phyloP scores from a whole-genome alignment of 139 green algal species.

The Tetradesmus obliquus region DNA sequence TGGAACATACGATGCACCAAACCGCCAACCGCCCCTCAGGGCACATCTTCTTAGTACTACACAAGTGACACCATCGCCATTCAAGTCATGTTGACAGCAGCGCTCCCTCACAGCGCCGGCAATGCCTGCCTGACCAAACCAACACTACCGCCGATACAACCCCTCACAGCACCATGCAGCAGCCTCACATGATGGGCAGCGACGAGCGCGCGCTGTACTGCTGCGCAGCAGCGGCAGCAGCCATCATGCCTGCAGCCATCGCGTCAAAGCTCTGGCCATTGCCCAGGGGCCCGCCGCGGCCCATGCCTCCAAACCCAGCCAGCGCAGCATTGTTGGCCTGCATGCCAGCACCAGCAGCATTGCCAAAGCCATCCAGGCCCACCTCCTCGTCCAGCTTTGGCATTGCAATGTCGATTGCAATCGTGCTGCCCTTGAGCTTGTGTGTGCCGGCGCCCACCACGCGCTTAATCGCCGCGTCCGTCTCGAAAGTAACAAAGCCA shows the following conservation, averaged over 20 bases:
- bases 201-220: slow-evolving; percentile 36
- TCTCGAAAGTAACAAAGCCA: slow-evolving; percentile 95
- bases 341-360: not conserved
- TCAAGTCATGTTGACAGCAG: not conserved
- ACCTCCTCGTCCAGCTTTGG: slow-evolving; percentile 63
- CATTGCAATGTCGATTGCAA: slow-evolving; percentile 81
- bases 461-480: slow-evolving; percentile 83
- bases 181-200: slow-evolving; percentile 26
- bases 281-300: not conserved
- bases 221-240: slow-evolving; percentile 34
- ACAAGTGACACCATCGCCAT: not conserved
- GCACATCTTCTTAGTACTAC: not conserved
- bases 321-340: not conserved
- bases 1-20: not conserved
- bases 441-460: slow-evolving; percentile 72
- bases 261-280: not conserved
- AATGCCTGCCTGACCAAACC: not conserved
- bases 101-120: not conserved
- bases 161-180: not conserved
- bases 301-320: slow-evolving; percentile 7
- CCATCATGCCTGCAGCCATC: slow-evolving; percentile 42
- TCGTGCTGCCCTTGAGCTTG: slow-evolving; percentile 70
- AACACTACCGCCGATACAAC: not conserved
- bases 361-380: not conserved
- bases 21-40: not conserved